Conservation (phyloP, 192 early-diverging fungal species). For the Coemansia asiatica region DNA sequence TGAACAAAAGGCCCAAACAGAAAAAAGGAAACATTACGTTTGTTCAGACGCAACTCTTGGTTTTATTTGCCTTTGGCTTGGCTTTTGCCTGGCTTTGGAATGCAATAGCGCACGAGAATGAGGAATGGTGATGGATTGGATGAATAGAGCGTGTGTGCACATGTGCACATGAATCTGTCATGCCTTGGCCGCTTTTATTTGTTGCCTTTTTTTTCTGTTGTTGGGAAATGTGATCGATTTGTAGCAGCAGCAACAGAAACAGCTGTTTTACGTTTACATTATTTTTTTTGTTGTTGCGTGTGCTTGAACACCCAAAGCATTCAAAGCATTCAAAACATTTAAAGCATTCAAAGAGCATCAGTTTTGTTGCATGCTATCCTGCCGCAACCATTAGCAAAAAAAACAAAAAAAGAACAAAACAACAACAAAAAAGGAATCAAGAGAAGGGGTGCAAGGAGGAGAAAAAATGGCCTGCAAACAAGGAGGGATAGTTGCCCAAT, state of each 20-base stretch:
- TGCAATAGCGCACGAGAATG: conserved; percentile 12
- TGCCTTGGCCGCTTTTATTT: conserved; percentile 7
- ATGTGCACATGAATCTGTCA: conserved; percentile 18
- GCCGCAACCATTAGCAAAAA: too few relatives aligned
- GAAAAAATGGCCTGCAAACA: not conserved
- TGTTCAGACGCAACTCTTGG: too few relatives aligned
- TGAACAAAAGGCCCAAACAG: not conserved
- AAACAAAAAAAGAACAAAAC: not conserved
- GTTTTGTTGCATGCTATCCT: not conserved
- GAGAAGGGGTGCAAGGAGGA: not conserved
- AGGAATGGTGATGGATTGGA: conserved; percentile 4
- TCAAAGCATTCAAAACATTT: too few relatives aligned
- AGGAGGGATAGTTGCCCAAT: not conserved
- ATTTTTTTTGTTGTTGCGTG: not conserved
- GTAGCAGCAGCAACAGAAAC: not conserved
- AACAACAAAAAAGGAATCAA: not conserved
- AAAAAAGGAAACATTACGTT: not conserved
- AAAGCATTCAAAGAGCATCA: not conserved
- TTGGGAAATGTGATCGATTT: not conserved
- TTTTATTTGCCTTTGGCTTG: too few relatives aligned
- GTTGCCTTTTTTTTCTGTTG: not conserved
- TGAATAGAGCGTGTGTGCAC: conserved; percentile 4
- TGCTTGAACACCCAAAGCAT: too few relatives aligned
- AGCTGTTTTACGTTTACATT: not conserved
- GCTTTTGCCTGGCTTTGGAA: not conserved